These are phyloP conservation scores for Hypoxylon sp. DNA, from an alignment of 2,329 filamentous ascomycete genomes.

Conservation along the genomic window DNA sequence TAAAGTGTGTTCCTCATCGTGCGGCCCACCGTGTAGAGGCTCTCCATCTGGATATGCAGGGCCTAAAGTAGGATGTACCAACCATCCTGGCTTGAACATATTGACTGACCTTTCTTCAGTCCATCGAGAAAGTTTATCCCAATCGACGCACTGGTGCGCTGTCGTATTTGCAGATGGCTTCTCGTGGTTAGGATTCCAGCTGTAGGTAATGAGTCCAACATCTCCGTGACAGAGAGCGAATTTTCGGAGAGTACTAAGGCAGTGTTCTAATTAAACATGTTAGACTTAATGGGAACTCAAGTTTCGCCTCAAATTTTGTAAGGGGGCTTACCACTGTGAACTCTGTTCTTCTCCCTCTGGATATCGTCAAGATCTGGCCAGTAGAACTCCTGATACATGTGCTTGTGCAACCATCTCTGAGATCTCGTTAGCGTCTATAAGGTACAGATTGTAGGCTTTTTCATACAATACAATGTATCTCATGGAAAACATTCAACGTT, in stretches of 20 bases:
- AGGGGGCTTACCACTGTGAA: constrained; percentile 13
- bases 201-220: constrained; percentile 26
- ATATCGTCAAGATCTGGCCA: constrained; percentile 9
- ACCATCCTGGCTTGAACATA: constrained; percentile 16
- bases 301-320: background rate
- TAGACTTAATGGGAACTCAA: background rate
- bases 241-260: constrained; percentile 24
- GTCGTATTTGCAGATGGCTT: constrained; percentile 23
- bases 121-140: constrained; percentile 15
- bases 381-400: constrained; percentile 13
- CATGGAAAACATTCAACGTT: constrained; percentile 19
- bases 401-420: constrained; percentile 11
- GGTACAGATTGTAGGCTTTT: background rate
- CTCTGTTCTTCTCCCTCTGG: constrained; percentile 20
- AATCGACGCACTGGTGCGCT: constrained; percentile 21
- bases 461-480: constrained; percentile 26
- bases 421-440: background rate
- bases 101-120: constrained; percentile 12
- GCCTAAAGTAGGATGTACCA: constrained; percentile 17
- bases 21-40: constrained; percentile 4
- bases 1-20: constrained; percentile 6
- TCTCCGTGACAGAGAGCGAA: constrained; percentile 29
- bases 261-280: constrained; percentile 17
- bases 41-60: constrained; percentile 19
- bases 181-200: constrained; percentile 13